Conservation (phyloP, 1,284 basidiomycete genomes). For the Sphaerobolus stellatus region DNA sequence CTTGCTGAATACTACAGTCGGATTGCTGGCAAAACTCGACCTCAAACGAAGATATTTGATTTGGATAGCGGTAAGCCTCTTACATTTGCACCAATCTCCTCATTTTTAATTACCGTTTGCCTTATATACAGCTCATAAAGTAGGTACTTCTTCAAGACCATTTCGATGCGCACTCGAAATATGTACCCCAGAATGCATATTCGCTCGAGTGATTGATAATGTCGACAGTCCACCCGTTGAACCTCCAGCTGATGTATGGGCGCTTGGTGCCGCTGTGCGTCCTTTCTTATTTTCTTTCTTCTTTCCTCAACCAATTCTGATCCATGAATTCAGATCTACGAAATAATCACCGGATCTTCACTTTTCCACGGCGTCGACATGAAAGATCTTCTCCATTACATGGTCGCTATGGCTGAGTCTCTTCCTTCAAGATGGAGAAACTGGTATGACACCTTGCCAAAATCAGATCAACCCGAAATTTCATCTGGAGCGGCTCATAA, state of each 20-base stretch:
- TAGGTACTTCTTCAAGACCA: background rate
- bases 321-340: background rate
- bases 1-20: background rate
- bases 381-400: background rate
- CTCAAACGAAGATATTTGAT: background rate
- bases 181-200: background rate
- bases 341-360: background rate
- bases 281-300: background rate
- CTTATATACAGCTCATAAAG: background rate
- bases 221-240: background rate
- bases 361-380: background rate
- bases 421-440: background rate
- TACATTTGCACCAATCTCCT: background rate
- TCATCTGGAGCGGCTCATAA: background rate
- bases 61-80: background rate
- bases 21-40: background rate
- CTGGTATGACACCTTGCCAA: background rate
- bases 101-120: background rate
- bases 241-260: background rate
- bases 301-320: background rate
- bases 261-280: background rate
- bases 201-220: background rate
- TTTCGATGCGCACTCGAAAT: background rate
- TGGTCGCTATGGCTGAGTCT: background rate
- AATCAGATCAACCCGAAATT: background rate